Base-by-base conservation (phyloP, 2,329 filamentous ascomycete species). In the Clonostachys solani region DNA sequence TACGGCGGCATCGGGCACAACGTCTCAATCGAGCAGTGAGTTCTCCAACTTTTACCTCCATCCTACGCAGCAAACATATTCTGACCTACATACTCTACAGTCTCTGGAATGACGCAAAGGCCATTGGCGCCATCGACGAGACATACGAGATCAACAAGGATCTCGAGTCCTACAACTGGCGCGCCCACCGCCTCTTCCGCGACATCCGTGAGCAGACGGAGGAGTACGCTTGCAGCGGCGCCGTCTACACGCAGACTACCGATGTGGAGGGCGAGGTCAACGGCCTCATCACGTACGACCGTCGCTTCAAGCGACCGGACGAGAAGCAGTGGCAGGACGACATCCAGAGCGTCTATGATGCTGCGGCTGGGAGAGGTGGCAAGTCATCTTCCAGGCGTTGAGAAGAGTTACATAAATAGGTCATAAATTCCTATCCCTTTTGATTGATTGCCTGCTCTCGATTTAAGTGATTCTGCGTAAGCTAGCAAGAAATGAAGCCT, bases 251-350 rank as follows among this genome's bases (percentile, higher is more conserved):
- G 1, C 85, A 89, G 67, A 89, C 84, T 0, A 86, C 82, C 0
- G 86, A 89, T 54, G 85, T 89, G 0, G 85, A 89, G 59, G 85
- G 84, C 5, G 86, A 89, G 60, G 81, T 89, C 9, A 89, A 89
- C 54, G 86, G 86, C 0, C 66, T 89, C 48, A 61, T 87, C 54
- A 87, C 84, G 0, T 87, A 87, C 54, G 84, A 89, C 60, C 77
- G 85, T 2, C 70, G 83, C 1, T 49, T 85, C 0, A 59, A 84
- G 34, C 69, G 84, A 1, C 75, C 78, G 5, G 67, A 87, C 49
- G 64, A 69, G 37, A 61, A 65, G 8, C 77, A 81, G 63, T 87
- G 84, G 84, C 73, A 70, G 55, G 59, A 57, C 1, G 82, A 86
- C 56, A 85, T 86, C 41, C 61, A 75, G 53, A 73, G 69, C 3